These are phyloP conservation scores for Colletotrichum filicis DNA, from an alignment of 2,329 filamentous ascomycete genomes.

Conservation along the genomic window DNA sequence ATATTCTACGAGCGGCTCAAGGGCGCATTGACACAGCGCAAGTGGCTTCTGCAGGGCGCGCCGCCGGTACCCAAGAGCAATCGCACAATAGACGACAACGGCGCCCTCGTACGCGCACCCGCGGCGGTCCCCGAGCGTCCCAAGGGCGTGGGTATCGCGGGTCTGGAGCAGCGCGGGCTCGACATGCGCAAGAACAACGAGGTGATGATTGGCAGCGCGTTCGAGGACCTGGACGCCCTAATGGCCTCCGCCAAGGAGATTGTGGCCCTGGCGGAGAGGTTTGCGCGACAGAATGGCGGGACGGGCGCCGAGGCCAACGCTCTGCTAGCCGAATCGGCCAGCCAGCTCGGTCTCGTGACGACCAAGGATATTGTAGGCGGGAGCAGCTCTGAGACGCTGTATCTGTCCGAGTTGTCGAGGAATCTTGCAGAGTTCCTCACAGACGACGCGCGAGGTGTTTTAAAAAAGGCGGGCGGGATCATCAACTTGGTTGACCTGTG, in stretches of 20 bases:
- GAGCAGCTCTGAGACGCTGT: conserved; percentile 80
- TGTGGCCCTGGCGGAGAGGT: conserved; percentile 89
- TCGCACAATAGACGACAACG: conserved; percentile 48
- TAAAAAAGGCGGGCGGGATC: conserved; percentile 85
- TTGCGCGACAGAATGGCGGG: conserved; percentile 75
- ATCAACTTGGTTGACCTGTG: conserved; percentile 91
- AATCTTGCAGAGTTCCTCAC: conserved; percentile 91
- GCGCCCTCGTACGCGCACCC: conserved; percentile 42
- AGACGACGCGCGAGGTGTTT: conserved; percentile 82
- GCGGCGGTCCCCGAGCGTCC: conserved; percentile 42
- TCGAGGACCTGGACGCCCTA: conserved; percentile 94
- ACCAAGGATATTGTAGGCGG: conserved; percentile 93
- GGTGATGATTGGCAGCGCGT: conserved; percentile 89
- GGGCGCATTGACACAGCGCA: conserved; percentile 87
- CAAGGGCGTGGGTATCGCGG: conserved; percentile 88
- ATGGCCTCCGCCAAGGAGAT: conserved; percentile 99
- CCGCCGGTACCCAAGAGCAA: conserved; percentile 82
- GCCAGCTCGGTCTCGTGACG: conserved; percentile 87
- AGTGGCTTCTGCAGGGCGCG: conserved; percentile 93
- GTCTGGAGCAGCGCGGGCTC: conserved; percentile 85
- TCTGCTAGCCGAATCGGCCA: conserved; percentile 83
- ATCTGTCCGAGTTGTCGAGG: conserved; percentile 86
- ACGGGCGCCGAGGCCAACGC: conserved; percentile 77
- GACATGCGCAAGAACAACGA: conserved; percentile 94
- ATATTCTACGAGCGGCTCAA: conserved; percentile 92